Evolutionary conservation across 345 rosid species (phyloP).

Genomic region (Odontarrhena argentea): DNA sequence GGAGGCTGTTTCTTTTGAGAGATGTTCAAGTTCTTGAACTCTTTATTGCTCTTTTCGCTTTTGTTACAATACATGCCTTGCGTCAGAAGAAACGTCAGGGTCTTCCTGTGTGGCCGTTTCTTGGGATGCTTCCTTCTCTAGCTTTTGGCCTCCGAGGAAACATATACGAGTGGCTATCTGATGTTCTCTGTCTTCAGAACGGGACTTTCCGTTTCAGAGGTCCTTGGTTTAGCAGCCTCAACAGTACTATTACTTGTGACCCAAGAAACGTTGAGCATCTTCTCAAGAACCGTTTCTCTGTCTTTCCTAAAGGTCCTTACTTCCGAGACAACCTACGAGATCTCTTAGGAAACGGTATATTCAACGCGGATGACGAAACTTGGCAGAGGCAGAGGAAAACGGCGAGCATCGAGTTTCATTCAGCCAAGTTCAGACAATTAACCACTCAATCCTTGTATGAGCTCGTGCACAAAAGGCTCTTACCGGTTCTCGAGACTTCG

Average conservation of each 20-base stretch:
- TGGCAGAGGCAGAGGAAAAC: constrained; percentile 91
- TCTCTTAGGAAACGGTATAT: constrained; percentile 87
- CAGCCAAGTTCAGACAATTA: constrained; percentile 72
- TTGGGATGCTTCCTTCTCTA: constrained; percentile 93
- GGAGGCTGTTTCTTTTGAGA: constrained; percentile 48
- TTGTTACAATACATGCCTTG: constrained; percentile 53
- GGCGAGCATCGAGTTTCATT: constrained; percentile 91
- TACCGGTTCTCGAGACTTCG: constrained; percentile 69
- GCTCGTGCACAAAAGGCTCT: constrained; percentile 75
- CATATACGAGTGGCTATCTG: constrained; percentile 77
- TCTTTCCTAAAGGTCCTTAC: constrained; percentile 82
- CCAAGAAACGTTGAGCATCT: constrained; percentile 88
- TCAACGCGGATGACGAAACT: constrained; percentile 78
- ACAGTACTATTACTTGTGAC: constrained; percentile 75
- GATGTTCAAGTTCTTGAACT: constrained; percentile 69
- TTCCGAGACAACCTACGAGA: constrained; percentile 71
- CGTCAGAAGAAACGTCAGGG: constrained; percentile 70
- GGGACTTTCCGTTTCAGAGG: constrained; percentile 84
- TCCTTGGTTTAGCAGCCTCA: constrained; percentile 78
- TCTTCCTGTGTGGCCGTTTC: constrained; percentile 72
- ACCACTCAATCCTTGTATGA: constrained; percentile 67
- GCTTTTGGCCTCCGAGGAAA: constrained; percentile 47
- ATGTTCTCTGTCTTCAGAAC: constrained; percentile 54
- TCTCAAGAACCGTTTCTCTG: constrained; percentile 78
- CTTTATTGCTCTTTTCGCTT: constrained; percentile 57